Percentiles rank a stretch among this genome's conserved stretches.
Evolutionary conservation across 2,329 filamentous ascomycete species (phyloP).

Genomic region (Bipolaris zeicola): DNA sequence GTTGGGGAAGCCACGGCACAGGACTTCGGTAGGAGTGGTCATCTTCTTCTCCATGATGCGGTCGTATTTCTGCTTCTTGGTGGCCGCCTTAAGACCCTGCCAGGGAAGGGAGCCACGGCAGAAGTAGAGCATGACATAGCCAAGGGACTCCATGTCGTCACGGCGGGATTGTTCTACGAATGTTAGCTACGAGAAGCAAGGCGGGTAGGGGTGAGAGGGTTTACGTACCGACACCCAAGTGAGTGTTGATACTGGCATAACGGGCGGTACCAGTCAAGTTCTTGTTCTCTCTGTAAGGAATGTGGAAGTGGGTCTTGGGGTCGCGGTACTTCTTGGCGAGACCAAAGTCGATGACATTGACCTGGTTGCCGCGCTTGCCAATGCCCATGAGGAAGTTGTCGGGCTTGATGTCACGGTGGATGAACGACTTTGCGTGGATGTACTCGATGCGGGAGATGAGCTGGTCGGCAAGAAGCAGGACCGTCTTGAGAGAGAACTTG

Average conservation of each 20-base stretch:
- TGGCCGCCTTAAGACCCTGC: conserved; percentile 98
- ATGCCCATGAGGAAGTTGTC: conserved; percentile 99
- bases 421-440: conserved; percentile 99
- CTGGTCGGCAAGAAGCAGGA: conserved; percentile 93
- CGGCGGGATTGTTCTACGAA: conserved; percentile 88
- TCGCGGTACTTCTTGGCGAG: conserved; percentile 99
- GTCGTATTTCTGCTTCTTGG: conserved; percentile 99
- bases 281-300: conserved; percentile 99
- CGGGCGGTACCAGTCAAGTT: conserved; percentile 98
- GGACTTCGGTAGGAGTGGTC: conserved; percentile 97
- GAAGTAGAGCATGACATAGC: conserved; percentile 99
- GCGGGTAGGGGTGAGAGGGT: neutral
- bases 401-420: conserved; percentile 99
- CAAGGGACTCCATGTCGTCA: conserved; percentile 98
- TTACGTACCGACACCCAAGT: conserved; percentile 83
- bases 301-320: conserved; percentile 99
- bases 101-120: conserved; percentile 98
- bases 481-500: conserved; percentile 98
- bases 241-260: conserved; percentile 98
- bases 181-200: conserved; percentile 19
- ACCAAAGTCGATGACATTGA: conserved; percentile 99
- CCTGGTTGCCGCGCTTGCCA: conserved; percentile 98
- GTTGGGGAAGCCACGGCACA: conserved; percentile 98
- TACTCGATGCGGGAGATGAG: conserved; percentile 99
- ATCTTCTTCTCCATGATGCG: conserved; percentile 99